Base-by-base conservation (phyloP, 441 rosid genomes). In the Iberis amara region DNA sequence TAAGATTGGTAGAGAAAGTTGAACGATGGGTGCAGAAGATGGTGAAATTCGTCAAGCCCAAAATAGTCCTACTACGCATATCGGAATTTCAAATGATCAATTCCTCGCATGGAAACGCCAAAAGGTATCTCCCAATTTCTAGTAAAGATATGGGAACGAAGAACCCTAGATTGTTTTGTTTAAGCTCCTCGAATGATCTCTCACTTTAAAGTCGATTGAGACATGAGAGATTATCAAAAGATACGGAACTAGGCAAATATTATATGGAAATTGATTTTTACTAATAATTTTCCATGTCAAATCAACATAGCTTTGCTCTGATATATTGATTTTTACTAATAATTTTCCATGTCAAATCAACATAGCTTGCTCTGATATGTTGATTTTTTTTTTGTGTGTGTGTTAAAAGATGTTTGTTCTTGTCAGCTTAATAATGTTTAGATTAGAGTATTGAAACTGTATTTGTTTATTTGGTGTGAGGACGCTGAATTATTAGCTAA, bases 61-160 rank as follows among this genome's bases (percentile, higher is more conserved):
- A 41, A 51, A 58, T 21, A 44, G 39, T 44, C 63, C 73, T 47
- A 62, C 39, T 47, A 62, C 39, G 8, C 47, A 65, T 12, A 66
- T 36, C 18, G 10, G 78, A 21, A 67, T 82, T 9, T 73, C 82
- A 0, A 49, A 52, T 56, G 61, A 75, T 13, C 83, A 85, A 40
- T 82, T 85, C 60, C 71, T 78, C 59, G 61, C 73, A 21, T 82
- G 85, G 89, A 82, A 82, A 52, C 80, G 76, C 57, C 75, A 65
- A 50, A 85, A 81, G 86, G 89, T 85, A 18, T 56, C 42, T 52
- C 13, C 27, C 6, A 39, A 52, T 31, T 55, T 11, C 3, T 33
- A 5, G 14, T 18, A 30, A 42, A 11, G 51, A 15, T 33, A 15
- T 42, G 7, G 8, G 44, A 12, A 39, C 49, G 47, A 66, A 58